These are phyloP conservation scores for Lasiosphaeris hirsuta DNA, from an alignment of 495 filamentous ascomycete genomes.

Conservation along the genomic window DNA sequence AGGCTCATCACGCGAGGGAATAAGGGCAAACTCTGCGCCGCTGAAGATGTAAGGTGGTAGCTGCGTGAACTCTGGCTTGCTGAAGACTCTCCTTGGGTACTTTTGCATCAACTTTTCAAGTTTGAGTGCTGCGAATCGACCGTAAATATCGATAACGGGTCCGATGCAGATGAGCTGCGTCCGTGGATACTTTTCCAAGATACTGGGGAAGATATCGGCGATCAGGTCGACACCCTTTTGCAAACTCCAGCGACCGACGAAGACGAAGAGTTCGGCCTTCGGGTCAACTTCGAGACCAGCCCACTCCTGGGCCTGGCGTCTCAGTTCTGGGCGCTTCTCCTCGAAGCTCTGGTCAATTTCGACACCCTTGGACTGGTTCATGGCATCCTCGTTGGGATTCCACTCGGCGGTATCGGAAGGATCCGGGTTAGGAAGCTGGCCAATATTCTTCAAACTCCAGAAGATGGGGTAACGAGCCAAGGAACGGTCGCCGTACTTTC, in stretches of 20 bases:
- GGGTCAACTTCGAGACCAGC: slow-evolving; percentile 61
- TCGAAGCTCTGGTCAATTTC: slow-evolving; percentile 56
- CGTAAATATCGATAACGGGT: slow-evolving; percentile 72
- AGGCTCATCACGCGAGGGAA: slow-evolving; percentile 72
- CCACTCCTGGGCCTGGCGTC: slow-evolving; percentile 70
- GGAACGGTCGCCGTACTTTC: slow-evolving; percentile 69
- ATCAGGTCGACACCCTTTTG: slow-evolving; percentile 78
- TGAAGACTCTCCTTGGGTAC: slow-evolving; percentile 67
- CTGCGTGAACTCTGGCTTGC: slow-evolving; percentile 68
- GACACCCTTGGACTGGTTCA: slow-evolving; percentile 47
- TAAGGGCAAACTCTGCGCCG: slow-evolving; percentile 72
- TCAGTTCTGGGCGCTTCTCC: slow-evolving; percentile 49
- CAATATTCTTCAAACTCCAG: slow-evolving; percentile 68
- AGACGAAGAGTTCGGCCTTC: slow-evolving; percentile 68
- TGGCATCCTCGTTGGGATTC: slow-evolving; percentile 40
- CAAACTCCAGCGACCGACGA: slow-evolving; percentile 73
- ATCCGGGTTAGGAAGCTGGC: slow-evolving; percentile 68
- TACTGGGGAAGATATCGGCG: slow-evolving; percentile 66
- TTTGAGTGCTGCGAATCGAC: slow-evolving; percentile 70
- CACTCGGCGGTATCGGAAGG: slow-evolving; percentile 67
- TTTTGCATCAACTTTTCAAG: slow-evolving; percentile 63
- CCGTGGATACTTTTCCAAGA: slow-evolving; percentile 59
- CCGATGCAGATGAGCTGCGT: slow-evolving; percentile 68
- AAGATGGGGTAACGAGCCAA: slow-evolving; percentile 73
- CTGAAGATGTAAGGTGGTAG: slow-evolving; percentile 70